Evolutionary conservation across 208 protist genomes (phyloP).

Genomic region (Vickermania ingenoplastis): DNA sequence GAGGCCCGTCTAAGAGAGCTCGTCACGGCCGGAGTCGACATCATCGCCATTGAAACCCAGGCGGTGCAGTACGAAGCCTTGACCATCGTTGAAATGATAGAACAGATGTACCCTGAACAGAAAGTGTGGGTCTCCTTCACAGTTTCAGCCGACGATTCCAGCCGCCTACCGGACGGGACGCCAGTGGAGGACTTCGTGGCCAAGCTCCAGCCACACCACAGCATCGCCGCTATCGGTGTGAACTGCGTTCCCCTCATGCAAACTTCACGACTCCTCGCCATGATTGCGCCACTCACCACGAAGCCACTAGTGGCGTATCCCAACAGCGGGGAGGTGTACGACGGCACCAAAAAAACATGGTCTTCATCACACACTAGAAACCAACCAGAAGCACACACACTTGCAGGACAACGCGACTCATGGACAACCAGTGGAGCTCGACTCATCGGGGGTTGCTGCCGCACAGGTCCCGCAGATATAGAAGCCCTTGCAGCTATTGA

Average conservation of each 20-base stretch:
- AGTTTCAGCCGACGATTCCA: constrained; percentile 2
- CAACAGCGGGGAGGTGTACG: constrained; percentile 45
- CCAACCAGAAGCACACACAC: not conserved
- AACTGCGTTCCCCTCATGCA: constrained; percentile 46
- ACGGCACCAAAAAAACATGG: constrained; percentile 20
- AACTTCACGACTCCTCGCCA: constrained; percentile 10
- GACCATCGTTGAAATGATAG: constrained; percentile 35
- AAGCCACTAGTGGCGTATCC: constrained; percentile 56
- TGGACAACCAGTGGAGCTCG: not conserved
- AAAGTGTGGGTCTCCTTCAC: constrained; percentile 49
- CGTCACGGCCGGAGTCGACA: constrained; percentile 31
- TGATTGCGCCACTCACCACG: constrained; percentile 18
- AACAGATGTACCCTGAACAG: constrained; percentile 27
- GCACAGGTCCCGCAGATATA: not conserved
- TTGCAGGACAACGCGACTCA: not conserved
- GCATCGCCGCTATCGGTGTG: constrained; percentile 33
- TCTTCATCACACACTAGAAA: not conserved
- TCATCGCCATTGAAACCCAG: constrained; percentile 61
- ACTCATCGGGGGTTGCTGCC: not conserved
- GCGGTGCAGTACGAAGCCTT: constrained; percentile 29
- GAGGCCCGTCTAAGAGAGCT: constrained; percentile 33
- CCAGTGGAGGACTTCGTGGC: constrained; percentile 19
- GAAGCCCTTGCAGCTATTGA: not conserved
- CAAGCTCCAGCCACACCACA: constrained; percentile 13
- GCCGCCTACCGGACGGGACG: constrained; percentile 28